Conservation (phyloP, 768 basidiomycete species). For the Infundibulicybe gibba region DNA sequence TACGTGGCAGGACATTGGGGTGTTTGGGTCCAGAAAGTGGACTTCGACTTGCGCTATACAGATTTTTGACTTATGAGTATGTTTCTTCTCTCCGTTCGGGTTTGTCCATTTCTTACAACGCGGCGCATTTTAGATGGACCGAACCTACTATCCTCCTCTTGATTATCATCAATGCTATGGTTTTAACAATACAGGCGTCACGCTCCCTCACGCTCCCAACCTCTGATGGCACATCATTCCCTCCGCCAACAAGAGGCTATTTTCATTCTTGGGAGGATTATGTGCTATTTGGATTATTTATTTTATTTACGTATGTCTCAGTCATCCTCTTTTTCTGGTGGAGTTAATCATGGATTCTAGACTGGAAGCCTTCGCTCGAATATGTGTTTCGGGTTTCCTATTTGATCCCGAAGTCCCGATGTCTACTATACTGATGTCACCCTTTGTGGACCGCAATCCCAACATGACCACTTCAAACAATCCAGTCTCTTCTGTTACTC, state of each 20-base stretch:
- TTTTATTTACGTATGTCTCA: constrained; percentile 74
- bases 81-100: constrained; percentile 24
- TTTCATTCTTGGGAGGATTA: constrained; percentile 91
- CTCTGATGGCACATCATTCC: constrained; percentile 33
- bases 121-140: constrained; percentile 56
- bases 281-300: constrained; percentile 78
- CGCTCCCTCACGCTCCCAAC: constrained; percentile 52
- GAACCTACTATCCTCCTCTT: constrained; percentile 82
- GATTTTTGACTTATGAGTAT: constrained; percentile 69
- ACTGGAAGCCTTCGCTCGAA: constrained; percentile 82
- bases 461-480: constrained; percentile 19
- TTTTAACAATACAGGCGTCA: constrained; percentile 80
- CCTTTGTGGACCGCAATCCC: constrained; percentile 25
- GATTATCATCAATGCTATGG: constrained; percentile 79
- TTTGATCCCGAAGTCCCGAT: constrained; percentile 76
- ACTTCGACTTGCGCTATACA: constrained; percentile 61
- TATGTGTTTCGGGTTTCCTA: constrained; percentile 85
- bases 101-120: constrained; percentile 4
- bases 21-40: constrained; percentile 67
- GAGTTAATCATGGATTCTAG: constrained; percentile 32
- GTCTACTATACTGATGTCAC: constrained; percentile 41
- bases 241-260: constrained; percentile 56
- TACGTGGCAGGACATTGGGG: constrained; percentile 79
- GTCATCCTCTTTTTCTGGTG: neutral
- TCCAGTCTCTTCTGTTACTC: constrained; percentile 19